A percentile compares a stretch with the other conserved stretches of the same genome.
Conservation (phyloP, 768 basidiomycete genomes). For the Leccinum variicolor region DNA sequence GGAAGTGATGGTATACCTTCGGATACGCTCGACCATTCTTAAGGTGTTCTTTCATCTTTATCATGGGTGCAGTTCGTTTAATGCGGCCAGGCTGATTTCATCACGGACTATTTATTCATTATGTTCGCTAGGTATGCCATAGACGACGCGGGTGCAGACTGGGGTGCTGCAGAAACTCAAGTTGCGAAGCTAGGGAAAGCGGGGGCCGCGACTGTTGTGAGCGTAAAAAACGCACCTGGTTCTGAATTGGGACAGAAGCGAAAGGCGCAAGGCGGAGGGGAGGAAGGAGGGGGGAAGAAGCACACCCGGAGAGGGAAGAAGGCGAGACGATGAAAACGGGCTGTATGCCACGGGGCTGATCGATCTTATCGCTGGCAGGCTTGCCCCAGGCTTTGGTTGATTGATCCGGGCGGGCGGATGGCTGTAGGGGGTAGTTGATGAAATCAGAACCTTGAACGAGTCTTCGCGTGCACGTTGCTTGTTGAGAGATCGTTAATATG, state of each 20-base stretch:
- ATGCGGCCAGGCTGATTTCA: background rate
- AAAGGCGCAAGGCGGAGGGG: constrained; percentile 41
- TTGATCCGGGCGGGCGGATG: background rate
- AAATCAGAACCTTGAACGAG: background rate
- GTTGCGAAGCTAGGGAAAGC: constrained; percentile 48
- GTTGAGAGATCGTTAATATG: background rate
- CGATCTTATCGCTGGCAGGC: background rate
- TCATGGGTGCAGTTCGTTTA: background rate
- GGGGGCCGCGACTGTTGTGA: constrained; percentile 65
- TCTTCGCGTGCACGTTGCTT: background rate
- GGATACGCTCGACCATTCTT: background rate
- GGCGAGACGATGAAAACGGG: constrained; percentile 27
- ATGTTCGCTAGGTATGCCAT: constrained; percentile 62
- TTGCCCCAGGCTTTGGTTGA: background rate
- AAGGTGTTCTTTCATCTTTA: background rate
- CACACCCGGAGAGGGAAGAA: constrained; percentile 46
- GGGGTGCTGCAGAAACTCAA: constrained; percentile 72
- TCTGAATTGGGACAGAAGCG: constrained; percentile 49
- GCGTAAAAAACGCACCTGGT: constrained; percentile 49
- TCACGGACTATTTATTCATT: background rate
- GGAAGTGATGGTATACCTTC: background rate
- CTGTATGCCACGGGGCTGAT: background rate
- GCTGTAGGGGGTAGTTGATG: background rate
- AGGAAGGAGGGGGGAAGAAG: constrained; percentile 44
- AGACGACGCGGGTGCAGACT: constrained; percentile 65